Conservation (phyloP, 345 rosid genomes). For the Populus davidiana region DNA sequence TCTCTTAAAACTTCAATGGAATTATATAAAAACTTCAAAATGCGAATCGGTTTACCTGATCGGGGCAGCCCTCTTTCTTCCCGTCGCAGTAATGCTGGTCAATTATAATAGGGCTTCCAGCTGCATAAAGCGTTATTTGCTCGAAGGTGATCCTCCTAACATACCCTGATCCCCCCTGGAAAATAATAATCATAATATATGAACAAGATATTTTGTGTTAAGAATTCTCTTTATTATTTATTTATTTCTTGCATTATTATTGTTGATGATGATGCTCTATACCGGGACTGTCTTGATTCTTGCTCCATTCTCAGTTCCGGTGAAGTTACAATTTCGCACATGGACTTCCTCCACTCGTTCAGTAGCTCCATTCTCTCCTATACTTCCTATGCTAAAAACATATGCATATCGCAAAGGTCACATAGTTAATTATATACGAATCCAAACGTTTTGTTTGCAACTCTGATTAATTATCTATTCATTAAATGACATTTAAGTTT, state of each 20-base stretch:
- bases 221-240: neutral
- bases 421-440: no score
- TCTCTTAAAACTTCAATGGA: no score
- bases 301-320: constrained; percentile 39
- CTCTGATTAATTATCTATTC: no score
- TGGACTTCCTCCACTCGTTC: constrained; percentile 38
- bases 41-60: neutral
- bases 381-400: constrained; percentile 51
- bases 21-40: no score
- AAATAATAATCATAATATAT: neutral
- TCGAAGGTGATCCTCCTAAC: constrained; percentile 38
- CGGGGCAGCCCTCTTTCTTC: neutral
- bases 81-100: constrained; percentile 27
- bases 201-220: neutral
- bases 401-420: neutral
- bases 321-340: constrained; percentile 40
- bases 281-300: constrained; percentile 64
- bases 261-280: neutral
- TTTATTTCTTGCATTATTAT: neutral
- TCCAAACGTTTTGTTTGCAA: no score
- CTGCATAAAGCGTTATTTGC: constrained; percentile 22
- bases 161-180: constrained; percentile 38
- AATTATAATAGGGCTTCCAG: constrained; percentile 40
- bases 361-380: constrained; percentile 32
- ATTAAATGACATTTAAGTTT: no score